Percentiles rank a stretch among this genome's conserved stretches.
Conservation (phyloP, 306 rosid genomes). For the Inga oerstediana region DNA sequence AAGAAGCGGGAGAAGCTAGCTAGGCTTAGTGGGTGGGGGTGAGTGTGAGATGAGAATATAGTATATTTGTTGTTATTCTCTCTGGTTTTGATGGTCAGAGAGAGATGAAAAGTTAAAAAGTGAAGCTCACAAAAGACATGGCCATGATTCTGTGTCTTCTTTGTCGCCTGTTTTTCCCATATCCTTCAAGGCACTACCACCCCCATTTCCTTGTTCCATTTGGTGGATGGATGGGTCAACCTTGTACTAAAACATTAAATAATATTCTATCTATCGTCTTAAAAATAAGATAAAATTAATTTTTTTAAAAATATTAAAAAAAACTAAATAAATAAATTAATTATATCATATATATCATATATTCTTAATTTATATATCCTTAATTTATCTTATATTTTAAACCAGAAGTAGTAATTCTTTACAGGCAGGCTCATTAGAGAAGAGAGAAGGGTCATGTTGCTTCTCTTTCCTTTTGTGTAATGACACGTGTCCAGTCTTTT, state of each 20-base stretch:
- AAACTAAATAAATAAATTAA: too few species aligned
- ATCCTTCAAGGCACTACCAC: background rate
- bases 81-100: background rate
- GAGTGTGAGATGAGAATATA: background rate
- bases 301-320: too few species aligned
- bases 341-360: too few species aligned
- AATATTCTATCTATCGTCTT: background rate
- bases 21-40: background rate
- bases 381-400: too few species aligned
- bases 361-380: too few species aligned
- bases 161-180: background rate
- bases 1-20: background rate
- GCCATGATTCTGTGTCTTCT: slow-evolving; percentile 36
- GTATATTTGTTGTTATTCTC: background rate
- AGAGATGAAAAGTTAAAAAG: slow-evolving; percentile 4
- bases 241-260: background rate
- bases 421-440: background rate
- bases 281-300: too few species aligned
- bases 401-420: background rate
- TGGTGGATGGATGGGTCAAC: background rate
- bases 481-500: background rate
- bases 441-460: background rate
- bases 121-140: slow-evolving; percentile 40
- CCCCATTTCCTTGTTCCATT: background rate
- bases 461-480: background rate